Percentiles rank a stretch among this genome's conserved stretches.
phyloP scores from a whole-genome alignment of 192 early-diverging fungal species.

The Phlyctochytrium arcticum region DNA sequence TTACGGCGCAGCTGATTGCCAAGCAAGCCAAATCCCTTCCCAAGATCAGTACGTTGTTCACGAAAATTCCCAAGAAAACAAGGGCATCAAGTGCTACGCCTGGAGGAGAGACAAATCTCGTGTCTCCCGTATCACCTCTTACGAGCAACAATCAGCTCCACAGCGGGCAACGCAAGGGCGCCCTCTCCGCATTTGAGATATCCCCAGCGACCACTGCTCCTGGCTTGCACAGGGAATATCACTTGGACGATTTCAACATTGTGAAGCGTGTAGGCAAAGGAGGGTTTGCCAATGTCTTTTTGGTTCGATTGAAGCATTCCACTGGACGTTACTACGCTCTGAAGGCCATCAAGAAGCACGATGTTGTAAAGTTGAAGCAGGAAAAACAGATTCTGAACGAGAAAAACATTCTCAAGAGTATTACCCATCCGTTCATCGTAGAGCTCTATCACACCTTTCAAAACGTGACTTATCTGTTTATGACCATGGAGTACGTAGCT shows the following conservation, averaged over 20 bases:
- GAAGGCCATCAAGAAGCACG: conserved; percentile 55
- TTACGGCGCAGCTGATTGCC: not conserved
- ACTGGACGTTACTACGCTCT: conserved; percentile 54
- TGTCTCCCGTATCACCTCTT: conserved; percentile 8
- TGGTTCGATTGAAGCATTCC: conserved; percentile 40
- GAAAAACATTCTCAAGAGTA: conserved; percentile 47
- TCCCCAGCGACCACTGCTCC: conserved; percentile 8
- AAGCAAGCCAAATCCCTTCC: conserved; percentile 25
- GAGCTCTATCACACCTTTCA: conserved; percentile 55
- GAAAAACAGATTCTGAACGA: conserved; percentile 57
- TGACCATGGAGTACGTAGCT: conserved; percentile 57
- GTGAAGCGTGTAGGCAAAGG: conserved; percentile 50
- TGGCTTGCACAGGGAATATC: conserved; percentile 26
- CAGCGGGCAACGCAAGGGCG: conserved; percentile 6
- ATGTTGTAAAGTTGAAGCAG: conserved; percentile 49
- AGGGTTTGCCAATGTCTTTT: conserved; percentile 51
- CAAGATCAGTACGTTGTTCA: conserved; percentile 28
- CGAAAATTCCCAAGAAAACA: conserved; percentile 1
- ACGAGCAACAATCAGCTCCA: not conserved
- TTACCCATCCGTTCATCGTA: conserved; percentile 50
- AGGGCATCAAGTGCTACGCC: conserved; percentile 10
- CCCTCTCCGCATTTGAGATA: conserved; percentile 52
- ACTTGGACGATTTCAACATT: conserved; percentile 48
- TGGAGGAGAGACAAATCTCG: conserved; percentile 6
- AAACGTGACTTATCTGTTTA: conserved; percentile 44